A percentile compares a stretch with the other conserved stretches of the same genome.
Conservation (phyloP, 352 stramenopile genomes). For the Phytophthora vignae region DNA sequence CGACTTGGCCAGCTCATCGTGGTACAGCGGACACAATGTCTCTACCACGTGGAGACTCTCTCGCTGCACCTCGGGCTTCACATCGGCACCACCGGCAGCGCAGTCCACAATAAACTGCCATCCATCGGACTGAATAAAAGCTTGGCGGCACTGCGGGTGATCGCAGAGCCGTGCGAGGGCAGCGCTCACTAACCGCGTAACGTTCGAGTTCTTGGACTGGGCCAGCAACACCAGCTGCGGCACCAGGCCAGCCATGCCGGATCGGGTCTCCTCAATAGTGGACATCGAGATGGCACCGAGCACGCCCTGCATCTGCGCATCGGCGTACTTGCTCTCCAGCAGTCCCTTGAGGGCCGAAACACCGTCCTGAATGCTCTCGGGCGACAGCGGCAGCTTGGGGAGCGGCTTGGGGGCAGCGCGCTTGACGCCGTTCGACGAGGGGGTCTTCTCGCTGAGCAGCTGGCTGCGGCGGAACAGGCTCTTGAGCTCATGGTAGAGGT, state of each 20-base stretch:
- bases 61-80: slow-evolving; percentile 81
- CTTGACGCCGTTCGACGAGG: slow-evolving; percentile 59
- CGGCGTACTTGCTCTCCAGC: slow-evolving; percentile 78
- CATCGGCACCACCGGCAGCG: slow-evolving; percentile 62
- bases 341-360: slow-evolving; percentile 74
- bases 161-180: slow-evolving; percentile 84
- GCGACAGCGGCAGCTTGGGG: slow-evolving; percentile 55
- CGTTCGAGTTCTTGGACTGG: slow-evolving; percentile 66
- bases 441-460: slow-evolving; percentile 69
- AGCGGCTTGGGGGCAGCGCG: slow-evolving; percentile 72
- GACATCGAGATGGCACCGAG: slow-evolving; percentile 85
- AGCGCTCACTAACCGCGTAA: slow-evolving; percentile 73
- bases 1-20: slow-evolving; percentile 81
- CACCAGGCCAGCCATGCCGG: slow-evolving; percentile 73
- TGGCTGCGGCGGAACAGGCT: slow-evolving; percentile 78
- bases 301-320: slow-evolving; percentile 85
- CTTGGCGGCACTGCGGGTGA: slow-evolving; percentile 84
- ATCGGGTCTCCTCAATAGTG: slow-evolving; percentile 57
- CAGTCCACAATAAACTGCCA: slow-evolving; percentile 89
- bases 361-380: slow-evolving; percentile 59
- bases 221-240: slow-evolving; percentile 72
- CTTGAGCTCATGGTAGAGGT: slow-evolving; percentile 82
- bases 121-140: slow-evolving; percentile 80
- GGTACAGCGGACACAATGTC: slow-evolving; percentile 84
- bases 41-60: slow-evolving; percentile 90